These are phyloP conservation scores for Sisymbrium altissimum DNA, from an alignment of 345 rosid species.

Conservation along the genomic window DNA sequence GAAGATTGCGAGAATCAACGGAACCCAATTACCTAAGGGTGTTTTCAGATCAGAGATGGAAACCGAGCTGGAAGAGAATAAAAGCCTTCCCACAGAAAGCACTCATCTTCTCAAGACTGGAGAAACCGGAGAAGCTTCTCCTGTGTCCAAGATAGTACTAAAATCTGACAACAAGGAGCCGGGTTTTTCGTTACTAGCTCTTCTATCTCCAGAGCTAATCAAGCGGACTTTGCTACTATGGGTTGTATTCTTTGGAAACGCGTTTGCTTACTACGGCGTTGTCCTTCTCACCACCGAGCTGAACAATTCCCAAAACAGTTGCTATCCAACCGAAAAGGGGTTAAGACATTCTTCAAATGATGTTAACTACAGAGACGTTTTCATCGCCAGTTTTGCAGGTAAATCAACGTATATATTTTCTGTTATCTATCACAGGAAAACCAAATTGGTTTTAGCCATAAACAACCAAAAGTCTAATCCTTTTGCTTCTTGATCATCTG, in stretches of 20 bases:
- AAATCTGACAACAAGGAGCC: constrained; percentile 41
- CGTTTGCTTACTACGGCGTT: constrained; percentile 85
- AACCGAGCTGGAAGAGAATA: constrained; percentile 38
- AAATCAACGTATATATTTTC: background rate
- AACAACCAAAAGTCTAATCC: background rate
- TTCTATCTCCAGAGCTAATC: constrained; percentile 65
- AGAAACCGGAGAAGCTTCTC: constrained; percentile 16
- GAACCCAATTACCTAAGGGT: constrained; percentile 59
- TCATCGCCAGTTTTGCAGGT: constrained; percentile 91
- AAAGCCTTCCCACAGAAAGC: constrained; percentile 37
- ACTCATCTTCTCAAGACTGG: constrained; percentile 38
- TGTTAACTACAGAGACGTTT: constrained; percentile 65
- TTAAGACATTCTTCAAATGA: constrained; percentile 34
- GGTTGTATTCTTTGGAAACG: constrained; percentile 83
- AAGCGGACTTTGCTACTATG: constrained; percentile 78
- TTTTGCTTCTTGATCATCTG: constrained; percentile 3
- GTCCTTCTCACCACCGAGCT: constrained; percentile 91
- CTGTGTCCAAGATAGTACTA: constrained; percentile 29
- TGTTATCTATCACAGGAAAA: background rate
- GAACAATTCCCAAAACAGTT: constrained; percentile 46
- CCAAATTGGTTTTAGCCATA: background rate
- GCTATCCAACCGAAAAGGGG: constrained; percentile 31
- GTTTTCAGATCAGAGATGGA: constrained; percentile 59
- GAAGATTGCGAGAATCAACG: constrained; percentile 56
- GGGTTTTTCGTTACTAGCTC: constrained; percentile 43